phyloP scores from a whole-genome alignment of 768 basidiomycete species.

The Boletus patriciae region DNA sequence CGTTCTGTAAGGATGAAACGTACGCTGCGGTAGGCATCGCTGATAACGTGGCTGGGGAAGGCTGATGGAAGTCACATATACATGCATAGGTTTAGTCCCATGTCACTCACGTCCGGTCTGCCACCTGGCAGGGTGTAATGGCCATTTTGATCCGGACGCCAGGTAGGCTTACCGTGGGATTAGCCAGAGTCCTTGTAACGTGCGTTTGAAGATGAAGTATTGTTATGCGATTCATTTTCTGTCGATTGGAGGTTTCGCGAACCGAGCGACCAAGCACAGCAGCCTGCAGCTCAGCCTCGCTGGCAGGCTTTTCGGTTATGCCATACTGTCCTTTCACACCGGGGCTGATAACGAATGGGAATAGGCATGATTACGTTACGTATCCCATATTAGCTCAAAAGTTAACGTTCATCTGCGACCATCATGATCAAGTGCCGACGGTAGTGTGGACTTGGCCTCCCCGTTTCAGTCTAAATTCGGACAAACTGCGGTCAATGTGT shows the following conservation, averaged over 20 bases:
- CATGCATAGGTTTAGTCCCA: neutral
- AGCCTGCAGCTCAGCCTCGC: too few relatives aligned
- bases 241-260: neutral
- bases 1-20: constrained; percentile 45
- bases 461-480: neutral
- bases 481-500: constrained; percentile 1
- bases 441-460: neutral
- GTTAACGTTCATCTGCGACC: neutral
- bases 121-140: too few relatives aligned
- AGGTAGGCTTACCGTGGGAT: too few relatives aligned
- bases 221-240: neutral
- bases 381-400: neutral
- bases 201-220: neutral
- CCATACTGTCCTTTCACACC: too few relatives aligned
- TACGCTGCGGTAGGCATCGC: neutral
- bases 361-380: neutral
- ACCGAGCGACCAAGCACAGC: too few relatives aligned
- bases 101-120: too few relatives aligned
- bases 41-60: neutral
- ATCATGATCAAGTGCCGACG: neutral
- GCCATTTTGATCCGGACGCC: too few relatives aligned
- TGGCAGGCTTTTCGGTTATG: too few relatives aligned
- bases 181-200: neutral
- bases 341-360: too few relatives aligned
- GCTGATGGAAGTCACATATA: neutral